Conservation (phyloP, 23 red algal species). For the Gracilaria caudata region DNA sequence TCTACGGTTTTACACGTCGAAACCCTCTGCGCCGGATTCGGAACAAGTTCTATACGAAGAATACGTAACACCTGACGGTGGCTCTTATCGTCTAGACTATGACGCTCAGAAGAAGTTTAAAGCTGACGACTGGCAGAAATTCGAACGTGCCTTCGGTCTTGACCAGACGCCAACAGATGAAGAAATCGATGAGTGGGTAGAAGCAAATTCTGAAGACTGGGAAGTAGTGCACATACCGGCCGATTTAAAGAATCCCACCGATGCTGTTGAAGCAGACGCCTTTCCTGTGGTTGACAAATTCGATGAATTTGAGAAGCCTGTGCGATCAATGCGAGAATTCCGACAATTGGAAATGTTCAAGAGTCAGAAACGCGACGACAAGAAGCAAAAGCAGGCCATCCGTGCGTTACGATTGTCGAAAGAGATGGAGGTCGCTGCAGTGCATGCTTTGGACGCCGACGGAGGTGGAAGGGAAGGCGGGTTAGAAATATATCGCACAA, state of each 20-base stretch:
- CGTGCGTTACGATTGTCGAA: neutral
- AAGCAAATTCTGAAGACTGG: neutral
- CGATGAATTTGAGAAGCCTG: constrained; percentile 18
- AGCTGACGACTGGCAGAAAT: neutral
- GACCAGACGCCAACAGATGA: constrained; percentile 3
- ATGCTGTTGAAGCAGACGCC: neutral
- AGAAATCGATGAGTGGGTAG: constrained; percentile 11
- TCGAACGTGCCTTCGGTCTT: neutral
- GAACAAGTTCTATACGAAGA: constrained; percentile 19
- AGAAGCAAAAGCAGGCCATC: neutral
- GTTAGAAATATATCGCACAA: neutral
- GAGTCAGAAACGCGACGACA: neutral
- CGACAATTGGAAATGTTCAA: too few species aligned
- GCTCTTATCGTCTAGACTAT: neutral
- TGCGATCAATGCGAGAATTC: constrained; percentile 2
- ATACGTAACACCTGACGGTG: constrained; percentile 1
- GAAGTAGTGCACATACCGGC: neutral
- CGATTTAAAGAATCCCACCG: neutral
- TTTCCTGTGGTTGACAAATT: neutral
- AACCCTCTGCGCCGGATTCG: neutral
- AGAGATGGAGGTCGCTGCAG: neutral
- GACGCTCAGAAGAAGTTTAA: neutral
- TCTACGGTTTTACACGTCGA: neutral
- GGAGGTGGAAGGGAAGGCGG: neutral
- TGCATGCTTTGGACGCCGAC: neutral